Conservation (phyloP, 169 alveolate species). For the Theileria sp. region DNA sequence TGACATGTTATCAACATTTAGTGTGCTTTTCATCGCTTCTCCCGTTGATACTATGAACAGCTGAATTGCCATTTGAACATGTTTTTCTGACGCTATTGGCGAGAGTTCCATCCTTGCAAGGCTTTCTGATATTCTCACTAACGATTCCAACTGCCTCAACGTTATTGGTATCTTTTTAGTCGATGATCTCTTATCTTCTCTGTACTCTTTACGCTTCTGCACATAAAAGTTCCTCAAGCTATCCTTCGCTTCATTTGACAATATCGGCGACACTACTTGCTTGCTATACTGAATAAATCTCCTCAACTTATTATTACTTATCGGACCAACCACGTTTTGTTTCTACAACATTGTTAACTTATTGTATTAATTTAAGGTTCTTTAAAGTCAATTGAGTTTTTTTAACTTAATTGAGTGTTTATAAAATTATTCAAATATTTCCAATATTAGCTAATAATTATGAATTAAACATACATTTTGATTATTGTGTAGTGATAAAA, state of each 20-base stretch:
- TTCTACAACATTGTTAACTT: slow-evolving; percentile 12
- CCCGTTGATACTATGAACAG: slow-evolving; percentile 86
- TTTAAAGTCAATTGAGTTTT: background rate
- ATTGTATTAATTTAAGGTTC: too few species aligned
- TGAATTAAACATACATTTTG: slow-evolving; percentile 29
- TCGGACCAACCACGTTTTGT: slow-evolving; percentile 45
- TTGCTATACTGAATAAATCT: slow-evolving; percentile 75
- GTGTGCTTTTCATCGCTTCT: slow-evolving; percentile 82
- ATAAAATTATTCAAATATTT: background rate
- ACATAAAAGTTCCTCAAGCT: slow-evolving; percentile 93
- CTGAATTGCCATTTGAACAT: slow-evolving; percentile 87
- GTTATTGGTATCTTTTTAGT: slow-evolving; percentile 94
- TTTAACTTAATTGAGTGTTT: background rate
- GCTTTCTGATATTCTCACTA: slow-evolving; percentile 93
- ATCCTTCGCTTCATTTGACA: slow-evolving; percentile 93
- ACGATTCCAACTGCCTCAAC: slow-evolving; percentile 97
- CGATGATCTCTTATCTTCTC: slow-evolving; percentile 84
- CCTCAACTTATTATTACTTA: slow-evolving; percentile 67
- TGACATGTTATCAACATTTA: slow-evolving; percentile 77
- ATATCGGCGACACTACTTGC: slow-evolving; percentile 87
- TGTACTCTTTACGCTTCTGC: slow-evolving; percentile 81
- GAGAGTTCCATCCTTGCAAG: slow-evolving; percentile 88
- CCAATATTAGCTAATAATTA: background rate
- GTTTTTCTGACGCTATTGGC: slow-evolving; percentile 83
- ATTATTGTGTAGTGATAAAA: slow-evolving; percentile 72